Evolutionary conservation across 441 rosid species (phyloP).

Genomic region (Adansonia rubrostipa): DNA sequence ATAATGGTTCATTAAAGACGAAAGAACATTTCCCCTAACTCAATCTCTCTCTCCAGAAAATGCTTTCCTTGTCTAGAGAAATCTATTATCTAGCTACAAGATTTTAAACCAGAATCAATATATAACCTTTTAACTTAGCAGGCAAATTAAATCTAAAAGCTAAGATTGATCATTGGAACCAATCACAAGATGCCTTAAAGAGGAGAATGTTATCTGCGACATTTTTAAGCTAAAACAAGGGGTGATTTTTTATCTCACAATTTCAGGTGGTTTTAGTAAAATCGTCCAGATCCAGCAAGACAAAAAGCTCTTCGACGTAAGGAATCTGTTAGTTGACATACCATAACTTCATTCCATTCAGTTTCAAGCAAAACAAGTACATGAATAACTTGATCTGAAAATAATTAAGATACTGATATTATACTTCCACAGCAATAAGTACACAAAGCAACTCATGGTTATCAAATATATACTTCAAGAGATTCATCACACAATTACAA

Average conservation of each 20-base stretch:
- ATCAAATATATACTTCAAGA: conserved; percentile 8
- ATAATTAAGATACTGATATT: not conserved
- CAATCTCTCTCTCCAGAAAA: conserved; percentile 7
- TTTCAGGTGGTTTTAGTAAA: conserved; percentile 13
- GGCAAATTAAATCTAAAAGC: not conserved
- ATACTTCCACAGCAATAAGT: conserved; percentile 7
- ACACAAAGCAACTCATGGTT: not conserved
- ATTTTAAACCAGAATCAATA: conserved; percentile 1
- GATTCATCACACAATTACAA: conserved; percentile 14
- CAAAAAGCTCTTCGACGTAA: conserved; percentile 5
- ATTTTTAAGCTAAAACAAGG: conserved; percentile 21
- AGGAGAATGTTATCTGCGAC: not conserved
- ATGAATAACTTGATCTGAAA: not conserved
- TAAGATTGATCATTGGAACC: conserved; percentile 1
- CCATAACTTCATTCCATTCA: conserved; percentile 17
- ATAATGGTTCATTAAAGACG: not conserved
- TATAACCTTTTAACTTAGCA: conserved; percentile 14
- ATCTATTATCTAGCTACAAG: not conserved
- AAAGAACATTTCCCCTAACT: not conserved
- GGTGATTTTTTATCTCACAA: conserved; percentile 20
- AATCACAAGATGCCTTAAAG: conserved; percentile 1
- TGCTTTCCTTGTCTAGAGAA: conserved; percentile 1
- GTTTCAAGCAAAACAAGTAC: conserved; percentile 18
- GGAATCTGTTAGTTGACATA: conserved; percentile 17
- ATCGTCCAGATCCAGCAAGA: conserved; percentile 7